Conservation (phyloP, 2,329 filamentous ascomycete species). For the Fusarium sp. region DNA sequence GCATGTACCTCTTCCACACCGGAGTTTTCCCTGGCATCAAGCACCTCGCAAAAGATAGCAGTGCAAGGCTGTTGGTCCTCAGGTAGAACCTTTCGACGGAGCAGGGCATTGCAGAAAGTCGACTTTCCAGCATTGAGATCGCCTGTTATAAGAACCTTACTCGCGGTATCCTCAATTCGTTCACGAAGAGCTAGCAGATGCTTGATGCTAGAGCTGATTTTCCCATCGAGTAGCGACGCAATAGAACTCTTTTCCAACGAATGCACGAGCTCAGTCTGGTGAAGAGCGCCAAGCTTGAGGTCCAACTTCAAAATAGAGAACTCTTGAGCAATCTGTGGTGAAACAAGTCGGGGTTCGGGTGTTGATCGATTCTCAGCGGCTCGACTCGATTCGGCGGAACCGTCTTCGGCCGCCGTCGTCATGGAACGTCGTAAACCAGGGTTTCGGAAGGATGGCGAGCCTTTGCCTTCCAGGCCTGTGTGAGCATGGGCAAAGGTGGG, state of each 20-base stretch:
- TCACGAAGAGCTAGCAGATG: slow-evolving; percentile 89
- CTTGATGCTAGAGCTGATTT: slow-evolving; percentile 92
- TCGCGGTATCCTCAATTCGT: slow-evolving; percentile 95
- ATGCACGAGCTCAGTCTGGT: slow-evolving; percentile 92
- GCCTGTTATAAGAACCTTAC: slow-evolving; percentile 95
- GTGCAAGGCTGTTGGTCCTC: slow-evolving; percentile 99
- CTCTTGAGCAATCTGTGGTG: slow-evolving; percentile 92
- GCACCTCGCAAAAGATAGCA: slow-evolving; percentile 96
- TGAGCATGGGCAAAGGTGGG: slow-evolving; percentile 74
- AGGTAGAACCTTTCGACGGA: slow-evolving; percentile 91
- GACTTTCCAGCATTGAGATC: slow-evolving; percentile 98
- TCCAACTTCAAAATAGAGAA: slow-evolving; percentile 97
- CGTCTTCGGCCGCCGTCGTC: slow-evolving; percentile 72
- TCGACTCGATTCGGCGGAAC: slow-evolving; percentile 77
- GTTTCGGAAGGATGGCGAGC: slow-evolving; percentile 59
- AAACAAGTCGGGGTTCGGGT: slow-evolving; percentile 84
- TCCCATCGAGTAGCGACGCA: slow-evolving; percentile 89
- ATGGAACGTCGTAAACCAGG: slow-evolving; percentile 74
- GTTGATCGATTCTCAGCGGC: slow-evolving; percentile 71
- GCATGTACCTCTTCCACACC: slow-evolving; percentile 96
- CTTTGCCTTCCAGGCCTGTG: slow-evolving; percentile 66
- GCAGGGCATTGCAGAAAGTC: slow-evolving; percentile 97
- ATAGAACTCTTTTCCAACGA: slow-evolving; percentile 94
- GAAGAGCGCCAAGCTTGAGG: slow-evolving; percentile 86
- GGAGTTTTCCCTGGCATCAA: slow-evolving; percentile 91